These are phyloP conservation scores for Umbelopsis ramanniana DNA, from an alignment of 192 early-diverging fungal genomes.

Conservation along the genomic window DNA sequence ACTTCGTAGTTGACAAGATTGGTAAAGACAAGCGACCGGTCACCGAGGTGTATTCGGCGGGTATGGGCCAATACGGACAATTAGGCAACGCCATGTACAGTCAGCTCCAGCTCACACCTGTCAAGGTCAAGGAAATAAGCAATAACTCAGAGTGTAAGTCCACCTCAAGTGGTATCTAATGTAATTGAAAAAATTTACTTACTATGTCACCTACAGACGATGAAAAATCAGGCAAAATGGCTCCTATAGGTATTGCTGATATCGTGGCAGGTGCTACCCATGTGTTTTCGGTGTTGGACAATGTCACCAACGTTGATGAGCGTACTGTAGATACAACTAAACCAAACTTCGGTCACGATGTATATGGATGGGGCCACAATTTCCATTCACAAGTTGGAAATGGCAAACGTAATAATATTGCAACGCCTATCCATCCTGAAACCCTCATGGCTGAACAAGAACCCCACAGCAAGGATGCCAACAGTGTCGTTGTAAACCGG, in stretches of 20 bases:
- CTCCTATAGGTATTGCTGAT: slow-evolving; percentile 42
- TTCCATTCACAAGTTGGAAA: slow-evolving; percentile 42
- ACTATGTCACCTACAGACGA: slow-evolving; percentile 27
- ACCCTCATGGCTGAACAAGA: slow-evolving; percentile 35
- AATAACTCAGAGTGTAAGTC: slow-evolving; percentile 4
- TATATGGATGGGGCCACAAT: slow-evolving; percentile 49
- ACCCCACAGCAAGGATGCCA: slow-evolving; percentile 16
- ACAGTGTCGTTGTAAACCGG: slow-evolving; percentile 27
- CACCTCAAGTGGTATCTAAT: too few relatives aligned
- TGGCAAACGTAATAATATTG: slow-evolving; percentile 44
- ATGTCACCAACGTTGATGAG: slow-evolving; percentile 32
- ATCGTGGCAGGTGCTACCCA: slow-evolving; percentile 46
- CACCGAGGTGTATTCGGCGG: slow-evolving; percentile 36
- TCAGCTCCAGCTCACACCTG: slow-evolving; percentile 16
- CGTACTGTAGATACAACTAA: background rate
- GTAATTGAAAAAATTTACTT: too few relatives aligned
- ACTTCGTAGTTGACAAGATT: slow-evolving; percentile 42
- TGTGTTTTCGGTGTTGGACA: slow-evolving; percentile 46
- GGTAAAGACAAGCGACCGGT: slow-evolving; percentile 25
- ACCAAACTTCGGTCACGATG: slow-evolving; percentile 44
- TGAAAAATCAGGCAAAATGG: slow-evolving; percentile 39
- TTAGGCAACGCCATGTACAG: slow-evolving; percentile 46
- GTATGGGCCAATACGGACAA: slow-evolving; percentile 55
- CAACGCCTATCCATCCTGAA: slow-evolving; percentile 39
- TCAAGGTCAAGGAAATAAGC: slow-evolving; percentile 13